Evolutionary conservation across 352 stramenopile genomes (phyloP), one percentile per base, ranked within the genome.

Genomic region (Globisporangium viniferum): DNA sequence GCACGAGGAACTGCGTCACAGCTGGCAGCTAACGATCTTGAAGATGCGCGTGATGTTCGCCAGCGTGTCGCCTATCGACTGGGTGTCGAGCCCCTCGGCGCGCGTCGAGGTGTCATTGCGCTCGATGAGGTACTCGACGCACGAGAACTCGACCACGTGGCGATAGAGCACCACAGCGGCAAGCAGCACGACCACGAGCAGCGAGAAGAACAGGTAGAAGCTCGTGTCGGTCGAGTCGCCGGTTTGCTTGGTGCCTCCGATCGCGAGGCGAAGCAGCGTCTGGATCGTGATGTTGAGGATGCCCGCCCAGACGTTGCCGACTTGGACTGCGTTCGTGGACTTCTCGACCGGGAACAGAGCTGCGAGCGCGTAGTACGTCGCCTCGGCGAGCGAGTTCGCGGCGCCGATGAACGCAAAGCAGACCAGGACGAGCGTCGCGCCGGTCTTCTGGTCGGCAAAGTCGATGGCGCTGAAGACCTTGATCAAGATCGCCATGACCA

Each of bases 141-240:
- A 79, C 2, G 77, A 68, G 22, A 91, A 54, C 6, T 58, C 69
- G 18, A 61, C 70, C 0, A 91, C 29, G 12, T 57, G 61, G n/a
- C 62, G 62, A 69, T 91, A 89, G 14, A 91, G 51, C 36, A 74
- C 69, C 0, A 92, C 49, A 5, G 82, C 84, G 1, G 36, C 54
- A 27, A 91, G 29, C 5, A 83, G 71, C 48, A 91, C 78, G 29
- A 88, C 24, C 31, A 90, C 73, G 1, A 89, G 66, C 41, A 90
- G 67, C 0, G 65, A 68, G 64, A 92, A 88, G 66, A 89, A 90
- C 33, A 92, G 66, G 71, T 89, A 90, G 69, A 92, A 90, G 7
- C 64, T 60, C 15, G 79, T 66, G 46, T 73, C 68, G 22, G 70
- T 72, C 15, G 72, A 76, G 55, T 59, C 69, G 35, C 78, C 77